A percentile compares a stretch with the other conserved stretches of the same genome.
These are phyloP conservation scores for Ascochyta koolunga DNA, from an alignment of 2,329 filamentous ascomycete species.

Conservation along the genomic window DNA sequence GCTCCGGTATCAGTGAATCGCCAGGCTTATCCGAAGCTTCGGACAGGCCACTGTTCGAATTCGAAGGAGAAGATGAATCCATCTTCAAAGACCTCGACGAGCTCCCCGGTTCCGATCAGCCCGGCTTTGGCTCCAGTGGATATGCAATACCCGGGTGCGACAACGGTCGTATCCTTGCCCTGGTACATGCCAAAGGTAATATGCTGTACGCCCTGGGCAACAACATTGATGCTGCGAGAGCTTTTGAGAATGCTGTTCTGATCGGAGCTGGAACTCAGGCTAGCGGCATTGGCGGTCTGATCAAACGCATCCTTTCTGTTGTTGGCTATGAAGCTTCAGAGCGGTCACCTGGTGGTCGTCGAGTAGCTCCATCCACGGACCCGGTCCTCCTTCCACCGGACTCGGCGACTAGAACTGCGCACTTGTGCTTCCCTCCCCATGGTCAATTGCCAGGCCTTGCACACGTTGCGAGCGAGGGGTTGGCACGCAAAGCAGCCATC, in stretches of 20 bases:
- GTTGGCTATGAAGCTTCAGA: constrained; percentile 56
- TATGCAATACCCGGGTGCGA: constrained; percentile 85
- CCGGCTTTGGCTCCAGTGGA: constrained; percentile 76
- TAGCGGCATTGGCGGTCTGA: constrained; percentile 76
- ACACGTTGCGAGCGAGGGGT: constrained; percentile 68
- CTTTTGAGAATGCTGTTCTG: constrained; percentile 93
- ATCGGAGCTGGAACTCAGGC: constrained; percentile 79
- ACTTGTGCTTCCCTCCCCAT: constrained; percentile 76
- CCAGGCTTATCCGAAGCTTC: constrained; percentile 61
- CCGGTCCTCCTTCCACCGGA: constrained; percentile 84
- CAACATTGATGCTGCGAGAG: constrained; percentile 77
- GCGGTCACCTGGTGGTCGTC: constrained; percentile 40
- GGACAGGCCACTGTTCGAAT: constrained; percentile 63
- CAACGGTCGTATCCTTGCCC: constrained; percentile 89
- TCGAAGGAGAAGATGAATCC: constrained; percentile 52
- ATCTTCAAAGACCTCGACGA: constrained; percentile 49
- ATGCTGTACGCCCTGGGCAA: constrained; percentile 93
- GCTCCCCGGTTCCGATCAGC: constrained; percentile 51
- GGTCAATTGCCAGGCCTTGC: constrained; percentile 81
- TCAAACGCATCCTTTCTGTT: constrained; percentile 75
- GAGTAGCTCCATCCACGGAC: constrained; percentile 51
- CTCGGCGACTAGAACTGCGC: constrained; percentile 80
- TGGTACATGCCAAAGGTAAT: constrained; percentile 97
- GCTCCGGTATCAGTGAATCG: constrained; percentile 62
- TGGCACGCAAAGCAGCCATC: constrained; percentile 77